Evolutionary conservation across 2,329 filamentous ascomycete species (phyloP).

Genomic region (Sporothrix sp.): DNA sequence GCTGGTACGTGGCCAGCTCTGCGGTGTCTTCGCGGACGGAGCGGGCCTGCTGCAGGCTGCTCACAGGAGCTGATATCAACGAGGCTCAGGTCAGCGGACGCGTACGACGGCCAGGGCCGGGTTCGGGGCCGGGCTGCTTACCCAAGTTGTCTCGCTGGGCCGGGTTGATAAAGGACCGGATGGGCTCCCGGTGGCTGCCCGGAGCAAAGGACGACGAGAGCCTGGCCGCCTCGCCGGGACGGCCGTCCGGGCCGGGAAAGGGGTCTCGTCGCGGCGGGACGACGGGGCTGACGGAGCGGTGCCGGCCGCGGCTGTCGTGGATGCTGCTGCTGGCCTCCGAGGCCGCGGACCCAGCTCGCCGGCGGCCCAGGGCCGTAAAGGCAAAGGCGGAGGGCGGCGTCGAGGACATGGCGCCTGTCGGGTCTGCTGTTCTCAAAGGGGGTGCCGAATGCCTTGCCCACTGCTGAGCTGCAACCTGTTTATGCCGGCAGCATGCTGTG

Average conservation of each 20-base stretch:
- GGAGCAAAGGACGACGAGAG: constrained; percentile 35
- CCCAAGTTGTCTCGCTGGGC: constrained; percentile 50
- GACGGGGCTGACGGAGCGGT: constrained; percentile 19
- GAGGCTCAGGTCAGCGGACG: neutral
- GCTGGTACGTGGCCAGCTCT: constrained; percentile 72
- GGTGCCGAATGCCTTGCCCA: neutral
- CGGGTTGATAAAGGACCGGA: constrained; percentile 62
- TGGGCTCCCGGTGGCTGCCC: constrained; percentile 49
- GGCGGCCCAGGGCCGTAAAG: constrained; percentile 39
- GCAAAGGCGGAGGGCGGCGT: constrained; percentile 27
- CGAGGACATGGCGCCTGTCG: constrained; percentile 33
- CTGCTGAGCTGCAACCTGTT: constrained; percentile 3
- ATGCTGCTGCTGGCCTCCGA: constrained; percentile 20
- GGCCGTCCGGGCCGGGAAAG: constrained; percentile 5
- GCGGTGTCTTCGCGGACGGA: constrained; percentile 80
- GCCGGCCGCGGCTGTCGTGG: constrained; percentile 11
- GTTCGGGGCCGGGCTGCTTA: constrained; percentile 23
- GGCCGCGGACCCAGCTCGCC: constrained; percentile 28
- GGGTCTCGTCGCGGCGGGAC: constrained; percentile 24
- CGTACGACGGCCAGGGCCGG: neutral
- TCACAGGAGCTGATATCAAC: constrained; percentile 38
- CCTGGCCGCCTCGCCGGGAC: constrained; percentile 8
- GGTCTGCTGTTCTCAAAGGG: neutral
- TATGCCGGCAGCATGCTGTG: constrained; percentile 9
- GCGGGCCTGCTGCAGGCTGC: constrained; percentile 64